These are phyloP conservation scores for Globisporangium abappressorium DNA, from an alignment of 352 stramenopile genomes.

Conservation along the genomic window DNA sequence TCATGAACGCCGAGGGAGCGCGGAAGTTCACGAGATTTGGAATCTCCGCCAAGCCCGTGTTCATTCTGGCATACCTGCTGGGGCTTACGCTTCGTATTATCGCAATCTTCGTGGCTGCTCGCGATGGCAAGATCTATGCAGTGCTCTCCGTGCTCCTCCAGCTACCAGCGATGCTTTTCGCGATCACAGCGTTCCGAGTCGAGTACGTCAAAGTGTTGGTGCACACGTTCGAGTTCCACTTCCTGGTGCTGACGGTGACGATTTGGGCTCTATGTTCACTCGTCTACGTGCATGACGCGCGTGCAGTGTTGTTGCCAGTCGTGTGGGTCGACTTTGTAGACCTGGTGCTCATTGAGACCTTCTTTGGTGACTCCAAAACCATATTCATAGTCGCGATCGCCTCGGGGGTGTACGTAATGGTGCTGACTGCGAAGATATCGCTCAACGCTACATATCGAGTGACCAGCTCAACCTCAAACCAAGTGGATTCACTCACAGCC, in stretches of 20 bases:
- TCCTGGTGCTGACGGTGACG: neutral
- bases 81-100: neutral
- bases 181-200: neutral
- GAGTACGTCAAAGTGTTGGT: slow-evolving; percentile 10
- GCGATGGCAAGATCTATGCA: neutral
- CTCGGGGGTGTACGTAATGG: neutral
- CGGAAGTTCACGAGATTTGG: too few species aligned
- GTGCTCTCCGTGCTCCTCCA: neutral
- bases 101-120: neutral
- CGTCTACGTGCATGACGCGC: neutral
- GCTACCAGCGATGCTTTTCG: neutral
- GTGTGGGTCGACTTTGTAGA: slow-evolving; percentile 12
- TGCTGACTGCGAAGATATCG: neutral
- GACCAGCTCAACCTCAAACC: neutral
- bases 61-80: too few species aligned
- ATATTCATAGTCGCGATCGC: neutral
- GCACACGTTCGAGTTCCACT: slow-evolving; percentile 8
- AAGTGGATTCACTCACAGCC: neutral
- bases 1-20: neutral
- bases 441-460: too few species aligned
- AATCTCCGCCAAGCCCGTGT: too few species aligned
- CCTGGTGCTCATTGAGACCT: slow-evolving; percentile 5
- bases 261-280: neutral
- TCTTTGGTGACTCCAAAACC: neutral
- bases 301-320: slow-evolving; percentile 2